A percentile compares a stretch with the other conserved stretches of the same genome.
phyloP scores from a whole-genome alignment of 192 early-diverging fungal species.

The Phlyctochytrium bullatum region DNA sequence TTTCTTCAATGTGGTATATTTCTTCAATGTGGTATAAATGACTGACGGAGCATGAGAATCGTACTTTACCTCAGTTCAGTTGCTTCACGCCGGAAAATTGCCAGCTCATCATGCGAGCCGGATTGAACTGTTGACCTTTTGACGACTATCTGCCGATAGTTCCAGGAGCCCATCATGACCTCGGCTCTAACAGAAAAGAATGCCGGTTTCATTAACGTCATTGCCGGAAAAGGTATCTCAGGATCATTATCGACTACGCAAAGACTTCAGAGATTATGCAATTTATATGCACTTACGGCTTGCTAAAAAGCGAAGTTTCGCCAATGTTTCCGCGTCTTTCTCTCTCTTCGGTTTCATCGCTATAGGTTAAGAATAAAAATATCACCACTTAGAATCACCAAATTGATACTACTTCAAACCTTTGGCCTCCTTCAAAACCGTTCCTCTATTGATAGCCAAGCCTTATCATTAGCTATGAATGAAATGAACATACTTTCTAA shows the following conservation, averaged over 20 bases:
- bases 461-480: too few species aligned
- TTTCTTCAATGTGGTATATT: slow-evolving; percentile 4
- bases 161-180: slow-evolving; percentile 34
- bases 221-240: slow-evolving; percentile 29
- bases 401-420: too few species aligned
- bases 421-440: too few species aligned
- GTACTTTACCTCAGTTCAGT: slow-evolving; percentile 1
- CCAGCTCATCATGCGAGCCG: not conserved
- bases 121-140: slow-evolving; percentile 30
- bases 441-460: too few species aligned
- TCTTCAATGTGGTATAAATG: slow-evolving; percentile 4
- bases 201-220: slow-evolving; percentile 15
- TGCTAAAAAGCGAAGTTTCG: slow-evolving; percentile 3
- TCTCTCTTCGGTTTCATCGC: slow-evolving; percentile 7
- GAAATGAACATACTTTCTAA: too few species aligned
- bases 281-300: not conserved
- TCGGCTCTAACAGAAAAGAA: not conserved
- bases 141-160: slow-evolving; percentile 30
- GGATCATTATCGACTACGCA: slow-evolving; percentile 34
- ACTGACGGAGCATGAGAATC: slow-evolving; percentile 16
- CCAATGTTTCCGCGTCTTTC: not conserved
- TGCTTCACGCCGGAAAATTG: not conserved
- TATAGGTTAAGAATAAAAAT: too few species aligned
- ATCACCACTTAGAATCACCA: too few species aligned
- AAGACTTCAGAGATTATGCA: slow-evolving; percentile 8